A percentile compares a stretch with the other conserved stretches of the same genome.
These are phyloP conservation scores for Venturia aucupariae DNA, from an alignment of 2,329 filamentous ascomycete species.

Conservation along the genomic window DNA sequence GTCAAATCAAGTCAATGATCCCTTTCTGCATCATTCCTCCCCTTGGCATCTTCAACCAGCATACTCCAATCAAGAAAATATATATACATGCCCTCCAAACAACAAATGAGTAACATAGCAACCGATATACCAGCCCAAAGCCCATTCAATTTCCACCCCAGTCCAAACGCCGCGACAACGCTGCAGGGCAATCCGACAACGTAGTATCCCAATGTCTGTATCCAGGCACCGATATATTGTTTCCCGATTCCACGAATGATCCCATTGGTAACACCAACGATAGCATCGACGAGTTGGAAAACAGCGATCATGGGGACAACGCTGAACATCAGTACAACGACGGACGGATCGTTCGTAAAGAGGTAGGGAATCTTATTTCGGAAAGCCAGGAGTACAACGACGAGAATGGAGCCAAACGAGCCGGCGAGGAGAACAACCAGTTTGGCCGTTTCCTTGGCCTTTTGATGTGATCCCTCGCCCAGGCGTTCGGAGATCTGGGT, in stretches of 20 bases:
- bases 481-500: constrained; percentile 4
- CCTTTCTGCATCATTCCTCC: neutral
- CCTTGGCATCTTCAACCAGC: constrained; percentile 3
- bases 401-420: neutral
- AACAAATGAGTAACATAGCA: neutral
- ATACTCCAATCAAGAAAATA: constrained; percentile 1
- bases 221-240: neutral
- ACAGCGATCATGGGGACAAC: constrained; percentile 2
- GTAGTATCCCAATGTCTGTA: constrained; percentile 7
- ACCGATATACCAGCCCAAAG: constrained; percentile 7
- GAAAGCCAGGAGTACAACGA: neutral
- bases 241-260: constrained; percentile 11
- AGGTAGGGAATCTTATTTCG: neutral
- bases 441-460: neutral
- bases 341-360: neutral
- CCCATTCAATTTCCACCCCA: constrained; percentile 7
- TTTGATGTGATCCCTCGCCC: neutral
- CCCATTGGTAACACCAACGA: constrained; percentile 8
- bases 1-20: neutral
- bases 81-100: neutral
- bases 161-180: neutral
- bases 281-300: constrained; percentile 2
- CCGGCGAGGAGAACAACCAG: neutral
- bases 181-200: neutral
- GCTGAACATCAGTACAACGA: neutral